Percentiles rank a stretch among this genome's conserved stretches.
phyloP scores from a whole-genome alignment of 164 flowering plant genomes.

The Kingdonia uniflora region DNA sequence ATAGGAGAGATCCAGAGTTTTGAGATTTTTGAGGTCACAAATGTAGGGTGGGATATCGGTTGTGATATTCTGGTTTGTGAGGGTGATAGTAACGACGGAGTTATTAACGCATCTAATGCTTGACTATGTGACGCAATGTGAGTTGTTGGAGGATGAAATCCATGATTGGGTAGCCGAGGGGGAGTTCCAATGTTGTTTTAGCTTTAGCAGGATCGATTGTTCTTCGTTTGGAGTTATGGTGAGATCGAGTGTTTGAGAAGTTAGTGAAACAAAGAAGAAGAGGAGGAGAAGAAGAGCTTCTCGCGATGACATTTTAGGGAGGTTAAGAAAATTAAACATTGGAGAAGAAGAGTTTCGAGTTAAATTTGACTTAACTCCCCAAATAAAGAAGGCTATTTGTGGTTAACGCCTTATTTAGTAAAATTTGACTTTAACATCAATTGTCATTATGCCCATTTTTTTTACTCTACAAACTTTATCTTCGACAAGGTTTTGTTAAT shows the following conservation, averaged over 20 bases:
- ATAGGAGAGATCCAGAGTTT: conserved; percentile 24
- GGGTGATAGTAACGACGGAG: conserved; percentile 26
- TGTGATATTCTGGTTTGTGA: conserved; percentile 19
- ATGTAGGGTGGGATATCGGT: conserved; percentile 25
- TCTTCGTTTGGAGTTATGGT: background rate
- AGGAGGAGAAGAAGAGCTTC: background rate
- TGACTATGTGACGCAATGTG: conserved; percentile 31
- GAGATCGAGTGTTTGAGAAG: background rate
- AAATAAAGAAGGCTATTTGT: too few relatives aligned
- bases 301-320: too few relatives aligned
- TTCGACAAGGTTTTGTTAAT: too few relatives aligned
- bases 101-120: conserved; percentile 23
- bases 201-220: background rate
- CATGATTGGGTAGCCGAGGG: conserved; percentile 9
- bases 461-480: too few relatives aligned
- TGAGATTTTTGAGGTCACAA: conserved; percentile 47
- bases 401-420: too few relatives aligned
- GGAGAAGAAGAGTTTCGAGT: too few relatives aligned
- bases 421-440: too few relatives aligned
- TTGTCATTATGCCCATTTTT: too few relatives aligned
- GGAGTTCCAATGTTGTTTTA: conserved; percentile 2
- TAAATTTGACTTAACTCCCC: too few relatives aligned
- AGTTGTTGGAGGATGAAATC: background rate
- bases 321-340: too few relatives aligned
- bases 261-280: too few relatives aligned